Conservation (phyloP, 192 early-diverging fungal genomes). For the Backusella sp. region DNA sequence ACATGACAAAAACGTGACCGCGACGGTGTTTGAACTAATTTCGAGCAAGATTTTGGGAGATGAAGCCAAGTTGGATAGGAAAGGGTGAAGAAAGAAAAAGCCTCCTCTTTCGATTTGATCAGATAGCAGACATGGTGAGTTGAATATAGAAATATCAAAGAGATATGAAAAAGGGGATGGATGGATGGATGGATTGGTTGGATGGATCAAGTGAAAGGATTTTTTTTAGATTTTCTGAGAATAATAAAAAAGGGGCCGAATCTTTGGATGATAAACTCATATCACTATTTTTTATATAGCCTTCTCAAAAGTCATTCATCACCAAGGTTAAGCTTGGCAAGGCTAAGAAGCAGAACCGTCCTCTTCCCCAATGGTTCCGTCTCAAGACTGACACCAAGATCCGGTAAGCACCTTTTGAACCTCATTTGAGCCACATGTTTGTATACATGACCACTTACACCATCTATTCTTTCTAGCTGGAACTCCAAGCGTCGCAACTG, state of each 20-base stretch:
- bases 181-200: constrained; percentile 26
- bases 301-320: constrained; percentile 97
- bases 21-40: not conserved
- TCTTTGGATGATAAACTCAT: not conserved
- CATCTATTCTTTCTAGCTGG: constrained; percentile 61
- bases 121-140: constrained; percentile 7
- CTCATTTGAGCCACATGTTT: not conserved
- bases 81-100: not conserved
- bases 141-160: not conserved
- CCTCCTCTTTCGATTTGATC: constrained; percentile 1
- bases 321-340: constrained; percentile 98
- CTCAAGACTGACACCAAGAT: constrained; percentile 93
- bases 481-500: constrained; percentile 99
- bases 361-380: constrained; percentile 97
- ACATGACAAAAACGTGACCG: not conserved
- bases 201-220: constrained; percentile 26
- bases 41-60: constrained; percentile 1
- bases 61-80: constrained; percentile 1
- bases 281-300: constrained; percentile 45
- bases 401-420: constrained; percentile 43
- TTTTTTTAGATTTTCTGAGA: not conserved
- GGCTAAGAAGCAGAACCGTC: constrained; percentile 98
- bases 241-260: no score
- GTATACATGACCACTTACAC: no score
- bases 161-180: constrained; percentile 19